phyloP scores from a whole-genome alignment of 2,329 filamentous ascomycete genomes.

The Leptographium radiaticola region DNA sequence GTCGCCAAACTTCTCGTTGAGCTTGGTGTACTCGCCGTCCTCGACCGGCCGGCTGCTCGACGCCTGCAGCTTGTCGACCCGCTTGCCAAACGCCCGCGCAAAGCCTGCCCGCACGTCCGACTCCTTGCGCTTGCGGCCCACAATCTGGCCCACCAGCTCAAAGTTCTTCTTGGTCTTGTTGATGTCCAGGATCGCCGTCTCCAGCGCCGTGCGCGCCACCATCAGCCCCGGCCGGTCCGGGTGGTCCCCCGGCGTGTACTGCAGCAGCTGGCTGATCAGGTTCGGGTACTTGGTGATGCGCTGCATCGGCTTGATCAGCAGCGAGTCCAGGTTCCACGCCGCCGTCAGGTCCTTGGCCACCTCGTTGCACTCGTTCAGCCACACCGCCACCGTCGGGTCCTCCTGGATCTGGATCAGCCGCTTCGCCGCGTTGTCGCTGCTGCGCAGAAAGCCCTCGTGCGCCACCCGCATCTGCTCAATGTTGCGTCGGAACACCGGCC shows the following conservation, averaged over 20 bases:
- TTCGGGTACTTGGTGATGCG: constrained; percentile 88
- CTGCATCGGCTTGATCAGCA: constrained; percentile 96
- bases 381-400: constrained; percentile 57
- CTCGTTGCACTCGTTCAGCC: constrained; percentile 86
- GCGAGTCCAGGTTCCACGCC: constrained; percentile 87
- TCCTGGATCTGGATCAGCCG: constrained; percentile 49
- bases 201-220: constrained; percentile 36
- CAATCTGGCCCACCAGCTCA: constrained; percentile 81
- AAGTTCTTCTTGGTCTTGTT: constrained; percentile 94
- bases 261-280: constrained; percentile 65
- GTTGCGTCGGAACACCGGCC: constrained; percentile 40
- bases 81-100: constrained; percentile 79
- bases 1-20: constrained; percentile 79
- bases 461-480: constrained; percentile 47
- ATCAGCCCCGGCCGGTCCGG: constrained; percentile 61
- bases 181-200: constrained; percentile 67
- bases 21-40: constrained; percentile 66
- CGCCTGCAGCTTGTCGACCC: constrained; percentile 71
- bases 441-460: constrained; percentile 50
- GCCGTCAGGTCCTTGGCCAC: constrained; percentile 85
- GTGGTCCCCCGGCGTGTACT: constrained; percentile 68
- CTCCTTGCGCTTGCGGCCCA: constrained; percentile 74
- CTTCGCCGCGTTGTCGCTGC: constrained; percentile 49
- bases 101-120: constrained; percentile 76
- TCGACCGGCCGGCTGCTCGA: constrained; percentile 49